phyloP scores from a whole-genome alignment of 2,329 filamentous ascomycete genomes.

The Diaporthe sp. region DNA sequence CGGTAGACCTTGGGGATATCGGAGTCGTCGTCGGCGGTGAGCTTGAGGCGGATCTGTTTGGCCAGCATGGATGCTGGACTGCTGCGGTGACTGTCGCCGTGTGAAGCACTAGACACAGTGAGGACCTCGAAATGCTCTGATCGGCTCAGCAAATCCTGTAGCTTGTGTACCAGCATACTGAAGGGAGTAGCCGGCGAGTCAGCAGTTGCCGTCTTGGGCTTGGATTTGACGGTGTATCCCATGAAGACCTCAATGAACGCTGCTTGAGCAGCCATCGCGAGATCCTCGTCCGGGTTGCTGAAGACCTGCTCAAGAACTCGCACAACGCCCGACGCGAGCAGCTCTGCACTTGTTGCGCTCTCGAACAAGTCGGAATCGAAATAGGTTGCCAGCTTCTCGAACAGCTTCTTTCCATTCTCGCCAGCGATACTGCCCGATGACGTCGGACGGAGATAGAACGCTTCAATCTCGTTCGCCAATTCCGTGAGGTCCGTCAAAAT shows the following conservation, averaged over 20 bases:
- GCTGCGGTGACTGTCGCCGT: constrained; percentile 77
- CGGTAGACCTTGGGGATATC: constrained; percentile 89
- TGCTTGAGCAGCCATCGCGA: constrained; percentile 78
- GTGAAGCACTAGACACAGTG: constrained; percentile 84
- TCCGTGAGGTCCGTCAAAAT: constrained; percentile 80
- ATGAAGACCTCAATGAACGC: constrained; percentile 95
- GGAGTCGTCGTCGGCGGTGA: constrained; percentile 90
- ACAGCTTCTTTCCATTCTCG: constrained; percentile 73
- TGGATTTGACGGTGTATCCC: constrained; percentile 77
- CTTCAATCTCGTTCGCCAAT: constrained; percentile 78
- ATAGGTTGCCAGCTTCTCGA: constrained; percentile 81
- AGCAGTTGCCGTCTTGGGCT: constrained; percentile 71
- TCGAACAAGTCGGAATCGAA: constrained; percentile 92
- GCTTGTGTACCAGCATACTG: constrained; percentile 90
- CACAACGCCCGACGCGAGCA: constrained; percentile 91
- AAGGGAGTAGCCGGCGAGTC: constrained; percentile 86
- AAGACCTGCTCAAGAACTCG: constrained; percentile 86
- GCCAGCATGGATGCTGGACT: constrained; percentile 95
- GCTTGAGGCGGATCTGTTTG: constrained; percentile 90
- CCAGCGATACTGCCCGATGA: constrained; percentile 56
- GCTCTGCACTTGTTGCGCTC: constrained; percentile 94
- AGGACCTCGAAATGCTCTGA: constrained; percentile 98
- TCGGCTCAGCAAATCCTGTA: constrained; percentile 95
- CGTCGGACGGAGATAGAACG: constrained; percentile 74
- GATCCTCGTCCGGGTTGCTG: constrained; percentile 73